Evolutionary conservation across 768 basidiomycete species (phyloP).

Genomic region (Coprinopsis strossmayeri): DNA sequence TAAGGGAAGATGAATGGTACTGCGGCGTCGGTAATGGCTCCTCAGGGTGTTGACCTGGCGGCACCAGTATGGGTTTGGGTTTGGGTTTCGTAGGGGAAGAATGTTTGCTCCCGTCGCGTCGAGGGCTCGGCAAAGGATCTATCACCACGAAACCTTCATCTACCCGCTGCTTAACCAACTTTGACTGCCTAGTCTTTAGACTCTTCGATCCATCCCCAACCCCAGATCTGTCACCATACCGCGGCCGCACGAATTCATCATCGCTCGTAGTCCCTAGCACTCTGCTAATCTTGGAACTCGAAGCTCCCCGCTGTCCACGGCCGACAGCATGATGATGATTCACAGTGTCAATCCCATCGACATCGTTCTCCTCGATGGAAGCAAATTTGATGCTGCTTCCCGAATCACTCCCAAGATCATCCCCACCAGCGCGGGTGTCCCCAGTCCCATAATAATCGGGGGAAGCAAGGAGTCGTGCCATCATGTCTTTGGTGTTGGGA

Average conservation of each 20-base stretch:
- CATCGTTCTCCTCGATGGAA: background rate
- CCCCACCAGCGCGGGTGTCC: background rate
- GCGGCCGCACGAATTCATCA: background rate
- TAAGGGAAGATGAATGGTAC: too few relatives aligned
- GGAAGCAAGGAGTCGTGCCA: constrained; percentile 6
- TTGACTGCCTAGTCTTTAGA: background rate
- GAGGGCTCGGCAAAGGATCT: too few relatives aligned
- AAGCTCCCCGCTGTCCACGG: background rate
- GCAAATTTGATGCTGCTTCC: background rate
- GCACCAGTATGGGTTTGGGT: too few relatives aligned
- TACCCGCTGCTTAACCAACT: too few relatives aligned
- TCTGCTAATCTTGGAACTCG: background rate
- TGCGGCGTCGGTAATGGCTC: too few relatives aligned
- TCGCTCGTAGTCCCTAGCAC: constrained; percentile 2
- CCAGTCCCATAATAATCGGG: constrained; percentile 3
- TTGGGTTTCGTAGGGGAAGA: too few relatives aligned
- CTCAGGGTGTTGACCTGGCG: too few relatives aligned
- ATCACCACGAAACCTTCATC: too few relatives aligned
- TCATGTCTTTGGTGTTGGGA: constrained; percentile 6
- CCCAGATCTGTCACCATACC: background rate
- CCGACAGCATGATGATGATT: background rate
- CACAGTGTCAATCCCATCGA: background rate
- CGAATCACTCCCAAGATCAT: background rate
- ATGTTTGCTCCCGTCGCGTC: too few relatives aligned
- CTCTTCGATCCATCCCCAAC: background rate